These are phyloP conservation scores for Lachnellula hyalina DNA, from an alignment of 2,329 filamentous ascomycete species.

Conservation along the genomic window DNA sequence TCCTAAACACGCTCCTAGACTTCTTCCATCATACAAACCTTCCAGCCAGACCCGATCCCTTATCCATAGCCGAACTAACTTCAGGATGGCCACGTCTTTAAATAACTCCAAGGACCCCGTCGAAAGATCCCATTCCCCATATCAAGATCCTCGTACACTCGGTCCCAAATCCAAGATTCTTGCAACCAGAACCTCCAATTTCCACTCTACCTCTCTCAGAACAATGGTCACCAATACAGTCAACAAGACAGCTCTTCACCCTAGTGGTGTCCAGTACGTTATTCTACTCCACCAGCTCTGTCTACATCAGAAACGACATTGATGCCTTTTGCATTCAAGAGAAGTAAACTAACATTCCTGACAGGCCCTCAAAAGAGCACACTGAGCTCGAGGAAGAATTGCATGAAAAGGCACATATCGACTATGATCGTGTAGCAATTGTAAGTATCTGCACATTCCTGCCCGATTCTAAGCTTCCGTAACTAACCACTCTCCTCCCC, in stretches of 20 bases:
- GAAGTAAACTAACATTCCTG: constrained; percentile 8
- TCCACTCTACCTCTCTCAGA: constrained; percentile 27
- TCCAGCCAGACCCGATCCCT: constrained; percentile 4
- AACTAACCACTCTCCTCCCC: constrained; percentile 10
- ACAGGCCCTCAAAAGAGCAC: constrained; percentile 77
- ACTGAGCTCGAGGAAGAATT: constrained; percentile 97
- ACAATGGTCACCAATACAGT: constrained; percentile 29
- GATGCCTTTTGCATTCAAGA: neutral
- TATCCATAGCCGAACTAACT: constrained; percentile 9
- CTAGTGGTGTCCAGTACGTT: constrained; percentile 29
- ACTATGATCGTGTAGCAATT: constrained; percentile 97
- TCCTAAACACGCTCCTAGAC: neutral
- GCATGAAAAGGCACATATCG: constrained; percentile 96
- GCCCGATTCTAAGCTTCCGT: neutral
- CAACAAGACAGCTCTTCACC: constrained; percentile 29
- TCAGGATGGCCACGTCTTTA: constrained; percentile 18
- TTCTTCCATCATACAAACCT: constrained; percentile 5
- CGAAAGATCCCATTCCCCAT: constrained; percentile 26
- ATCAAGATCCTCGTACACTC: constrained; percentile 24
- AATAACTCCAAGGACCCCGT: constrained; percentile 24
- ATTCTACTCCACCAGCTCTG: neutral
- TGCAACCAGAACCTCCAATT: constrained; percentile 20
- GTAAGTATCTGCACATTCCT: constrained; percentile 48
- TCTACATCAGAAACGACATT: neutral
- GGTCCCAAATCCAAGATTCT: constrained; percentile 26